A percentile compares a stretch with the other conserved stretches of the same genome.
Conservation (phyloP, 495 filamentous ascomycete species). For the Aspergillus cavernicola region DNA sequence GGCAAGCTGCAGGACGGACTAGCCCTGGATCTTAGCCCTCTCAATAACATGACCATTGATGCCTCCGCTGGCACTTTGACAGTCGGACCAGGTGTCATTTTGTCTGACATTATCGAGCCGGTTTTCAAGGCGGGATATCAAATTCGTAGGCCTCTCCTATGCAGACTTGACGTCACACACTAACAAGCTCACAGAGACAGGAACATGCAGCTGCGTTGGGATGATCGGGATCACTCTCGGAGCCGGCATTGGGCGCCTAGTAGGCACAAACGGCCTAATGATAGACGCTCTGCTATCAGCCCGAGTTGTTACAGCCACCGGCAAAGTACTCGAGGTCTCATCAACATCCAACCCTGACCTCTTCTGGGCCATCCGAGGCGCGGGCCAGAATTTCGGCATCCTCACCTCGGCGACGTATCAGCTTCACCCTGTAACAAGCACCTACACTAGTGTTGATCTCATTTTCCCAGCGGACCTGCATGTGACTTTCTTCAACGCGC, state of each 20-base stretch:
- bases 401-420: conserved; percentile 46
- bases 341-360: conserved; percentile 36
- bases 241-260: conserved; percentile 58
- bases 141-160: neutral
- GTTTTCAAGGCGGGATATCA: neutral
- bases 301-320: conserved; percentile 56
- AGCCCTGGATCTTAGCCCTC: neutral
- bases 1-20: neutral
- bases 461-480: conserved; percentile 9
- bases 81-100: neutral
- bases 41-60: neutral
- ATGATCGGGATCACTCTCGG: conserved; percentile 53
- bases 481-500: neutral
- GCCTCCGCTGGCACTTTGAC: neutral
- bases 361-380: conserved; percentile 56
- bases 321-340: conserved; percentile 34
- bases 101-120: neutral
- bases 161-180: no score
- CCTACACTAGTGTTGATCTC: conserved; percentile 38
- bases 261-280: conserved; percentile 58
- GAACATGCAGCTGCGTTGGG: neutral
- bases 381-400: conserved; percentile 62
- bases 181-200: neutral
- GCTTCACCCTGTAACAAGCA: conserved; percentile 41
- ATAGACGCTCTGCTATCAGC: conserved; percentile 52